Conservation (phyloP, 805 yeast species). For the Starmerella floricola region DNA sequence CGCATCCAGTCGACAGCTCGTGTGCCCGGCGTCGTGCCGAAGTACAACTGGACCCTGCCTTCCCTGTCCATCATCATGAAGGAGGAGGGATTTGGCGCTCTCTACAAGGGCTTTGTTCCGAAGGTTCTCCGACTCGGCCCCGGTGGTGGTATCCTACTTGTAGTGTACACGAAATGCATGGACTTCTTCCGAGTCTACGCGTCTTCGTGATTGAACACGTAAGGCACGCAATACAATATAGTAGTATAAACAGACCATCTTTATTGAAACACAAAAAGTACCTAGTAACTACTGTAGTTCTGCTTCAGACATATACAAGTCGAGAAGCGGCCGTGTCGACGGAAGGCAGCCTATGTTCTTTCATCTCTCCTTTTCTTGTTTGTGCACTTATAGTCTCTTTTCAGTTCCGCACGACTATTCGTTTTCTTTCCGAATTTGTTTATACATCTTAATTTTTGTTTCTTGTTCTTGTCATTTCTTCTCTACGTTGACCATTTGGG, state of each 20-base stretch:
- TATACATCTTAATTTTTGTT: neutral
- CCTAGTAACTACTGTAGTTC: too few species aligned
- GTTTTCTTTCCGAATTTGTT: neutral
- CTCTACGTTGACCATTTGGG: neutral
- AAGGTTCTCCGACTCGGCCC: slow-evolving; percentile 96
- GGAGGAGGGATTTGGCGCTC: slow-evolving; percentile 87
- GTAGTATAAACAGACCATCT: too few species aligned
- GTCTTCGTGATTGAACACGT: neutral
- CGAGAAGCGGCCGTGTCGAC: too few species aligned
- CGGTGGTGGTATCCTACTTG: slow-evolving; percentile 96
- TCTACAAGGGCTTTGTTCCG: slow-evolving; percentile 93
- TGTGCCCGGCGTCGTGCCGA: slow-evolving; percentile 63
- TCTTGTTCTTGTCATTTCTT: neutral
- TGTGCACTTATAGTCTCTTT: too few species aligned
- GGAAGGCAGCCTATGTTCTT: too few species aligned
- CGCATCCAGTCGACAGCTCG: slow-evolving; percentile 72
- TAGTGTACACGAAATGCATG: slow-evolving; percentile 91
- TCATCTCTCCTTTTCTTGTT: too few species aligned
- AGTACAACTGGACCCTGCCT: slow-evolving; percentile 87
- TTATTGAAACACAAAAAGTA: too few species aligned
- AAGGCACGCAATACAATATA: neutral
- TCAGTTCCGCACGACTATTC: too few species aligned
- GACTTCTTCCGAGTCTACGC: slow-evolving; percentile 52
- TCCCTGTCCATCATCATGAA: slow-evolving; percentile 57
- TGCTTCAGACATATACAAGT: too few species aligned